These are phyloP conservation scores for Cladosporium sp. DNA, from an alignment of 2,329 filamentous ascomycete species.

Conservation along the genomic window DNA sequence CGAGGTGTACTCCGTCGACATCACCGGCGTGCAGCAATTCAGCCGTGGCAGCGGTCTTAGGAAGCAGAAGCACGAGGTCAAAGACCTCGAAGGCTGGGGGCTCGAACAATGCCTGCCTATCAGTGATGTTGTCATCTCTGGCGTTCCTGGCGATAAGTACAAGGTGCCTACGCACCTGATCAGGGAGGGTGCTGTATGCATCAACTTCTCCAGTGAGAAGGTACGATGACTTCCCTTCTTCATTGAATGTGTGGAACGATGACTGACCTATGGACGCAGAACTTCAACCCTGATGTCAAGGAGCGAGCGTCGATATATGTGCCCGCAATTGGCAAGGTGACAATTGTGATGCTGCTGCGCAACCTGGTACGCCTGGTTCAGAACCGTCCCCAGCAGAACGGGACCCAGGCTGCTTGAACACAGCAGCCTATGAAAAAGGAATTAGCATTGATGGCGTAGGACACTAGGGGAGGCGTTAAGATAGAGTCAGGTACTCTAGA, in stretches of 20 bases:
- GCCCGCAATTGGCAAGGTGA: conserved; percentile 94
- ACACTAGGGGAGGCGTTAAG: too few species aligned
- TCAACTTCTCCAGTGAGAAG: conserved; percentile 95
- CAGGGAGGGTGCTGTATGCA: conserved; percentile 89
- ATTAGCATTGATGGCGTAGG: too few species aligned
- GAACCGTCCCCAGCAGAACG: conserved; percentile 28
- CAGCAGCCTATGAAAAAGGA: too few species aligned
- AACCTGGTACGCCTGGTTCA: conserved; percentile 63
- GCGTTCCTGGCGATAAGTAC: conserved; percentile 80
- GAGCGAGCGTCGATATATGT: conserved; percentile 96
- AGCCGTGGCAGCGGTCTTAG: conserved; percentile 82
- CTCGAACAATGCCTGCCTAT: conserved; percentile 76
- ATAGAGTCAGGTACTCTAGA: too few species aligned
- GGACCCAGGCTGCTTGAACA: not conserved
- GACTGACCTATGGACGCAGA: conserved; percentile 39
- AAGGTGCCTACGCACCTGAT: conserved; percentile 82
- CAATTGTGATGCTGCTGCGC: conserved; percentile 81
- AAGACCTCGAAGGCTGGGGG: conserved; percentile 72
- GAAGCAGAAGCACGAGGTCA: conserved; percentile 77
- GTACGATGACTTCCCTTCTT: conserved; percentile 31
- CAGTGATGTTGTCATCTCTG: conserved; percentile 91
- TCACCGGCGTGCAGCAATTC: conserved; percentile 87
- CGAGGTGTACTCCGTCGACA: conserved; percentile 88
- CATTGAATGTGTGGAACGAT: not conserved
- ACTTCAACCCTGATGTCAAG: conserved; percentile 85